These are phyloP conservation scores for Scleromitrula shiraiana DNA, from an alignment of 2,329 filamentous ascomycete genomes.

Conservation along the genomic window DNA sequence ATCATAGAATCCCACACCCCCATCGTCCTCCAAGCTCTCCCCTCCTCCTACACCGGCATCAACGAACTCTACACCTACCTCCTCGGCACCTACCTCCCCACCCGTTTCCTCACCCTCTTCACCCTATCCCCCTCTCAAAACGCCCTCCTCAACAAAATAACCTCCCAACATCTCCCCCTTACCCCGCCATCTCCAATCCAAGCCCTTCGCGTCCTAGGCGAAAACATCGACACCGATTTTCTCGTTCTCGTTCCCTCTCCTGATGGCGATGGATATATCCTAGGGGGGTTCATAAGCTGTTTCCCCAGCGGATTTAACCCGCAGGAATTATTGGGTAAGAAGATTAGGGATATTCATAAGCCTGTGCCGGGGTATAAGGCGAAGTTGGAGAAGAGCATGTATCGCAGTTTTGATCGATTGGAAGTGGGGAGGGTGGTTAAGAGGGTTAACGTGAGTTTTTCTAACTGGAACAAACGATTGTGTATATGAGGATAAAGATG, in stretches of 20 bases:
- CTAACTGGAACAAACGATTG: no score
- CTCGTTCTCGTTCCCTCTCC: slow-evolving; percentile 45
- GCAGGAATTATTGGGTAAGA: slow-evolving; percentile 43
- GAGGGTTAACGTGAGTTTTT: slow-evolving; percentile 38
- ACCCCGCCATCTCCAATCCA: slow-evolving; percentile 27
- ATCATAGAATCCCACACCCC: slow-evolving; percentile 38
- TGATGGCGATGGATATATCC: slow-evolving; percentile 36
- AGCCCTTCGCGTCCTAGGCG: slow-evolving; percentile 41
- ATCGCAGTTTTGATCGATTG: slow-evolving; percentile 49
- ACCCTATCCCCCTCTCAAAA: slow-evolving; percentile 22
- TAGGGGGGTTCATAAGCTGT: slow-evolving; percentile 47
- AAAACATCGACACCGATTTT: slow-evolving; percentile 52
- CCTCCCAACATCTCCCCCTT: slow-evolving; percentile 35
- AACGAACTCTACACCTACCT: slow-evolving; percentile 50
- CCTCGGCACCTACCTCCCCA: slow-evolving; percentile 45
- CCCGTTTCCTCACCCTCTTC: slow-evolving; percentile 48
- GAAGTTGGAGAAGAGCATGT: slow-evolving; percentile 52
- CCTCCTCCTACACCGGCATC: slow-evolving; percentile 37
- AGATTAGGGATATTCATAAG: slow-evolving; percentile 46
- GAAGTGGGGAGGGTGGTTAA: slow-evolving; percentile 46
- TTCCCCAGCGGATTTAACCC: slow-evolving; percentile 53
- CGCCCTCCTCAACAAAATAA: slow-evolving; percentile 39
- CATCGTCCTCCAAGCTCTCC: slow-evolving; percentile 33
- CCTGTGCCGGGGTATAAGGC: slow-evolving; percentile 50
- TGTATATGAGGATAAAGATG: no score